Base-by-base conservation (phyloP, 2,329 filamentous ascomycete species). In the Fragosphaeria purpurea region DNA sequence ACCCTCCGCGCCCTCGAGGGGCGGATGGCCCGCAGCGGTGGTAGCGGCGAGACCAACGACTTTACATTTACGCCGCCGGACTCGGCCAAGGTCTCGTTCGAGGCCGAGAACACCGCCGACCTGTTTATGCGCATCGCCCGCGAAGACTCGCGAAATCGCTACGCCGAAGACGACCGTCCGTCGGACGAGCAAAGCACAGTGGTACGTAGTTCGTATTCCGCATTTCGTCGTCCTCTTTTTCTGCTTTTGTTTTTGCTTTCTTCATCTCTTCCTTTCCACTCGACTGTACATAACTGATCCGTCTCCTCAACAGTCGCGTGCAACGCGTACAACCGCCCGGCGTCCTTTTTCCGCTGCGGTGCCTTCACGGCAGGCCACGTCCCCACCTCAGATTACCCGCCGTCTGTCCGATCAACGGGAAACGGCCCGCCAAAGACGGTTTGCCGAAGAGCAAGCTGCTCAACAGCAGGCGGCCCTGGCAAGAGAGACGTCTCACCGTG, bases 371-470 rank as follows among this genome's bases (percentile, higher is more conserved):
- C 69, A 73, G 44, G 67, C 70, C 13, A 63, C 67, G 6, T 79
- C 76, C 1, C 77, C 77, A 44, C 72, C 77, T 12, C 70, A 68
- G 44, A 56, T 76, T 32, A 64, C 66, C 50, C 73, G 77, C 39
- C 76, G 78, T 31, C 66, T 80, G 40, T 81, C 78, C 3, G 78
- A 82, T 49, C 76, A 77, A 57, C 72, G 76, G 55, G 76, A 79
- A 40, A 69, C 66, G 10, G 64, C 67, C 56, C 63, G 70, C 58
- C 57, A 65, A 57, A 63, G 72, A 63, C 58, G 63, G 33, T 49
- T 59, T 12, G 60, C 60, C 30, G 71, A 76, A n/a, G 70, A 74
- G 8, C 68, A 70, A 53, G 60, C 65, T 7, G 57, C 60, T 12
- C 70, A 70, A 41, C 62, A 65, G 51, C 58, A 60, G 44, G 60